A percentile compares a stretch with the other conserved stretches of the same genome.
phyloP scores from a whole-genome alignment of 164 flowering plant species.

The Protea cynaroides region DNA sequence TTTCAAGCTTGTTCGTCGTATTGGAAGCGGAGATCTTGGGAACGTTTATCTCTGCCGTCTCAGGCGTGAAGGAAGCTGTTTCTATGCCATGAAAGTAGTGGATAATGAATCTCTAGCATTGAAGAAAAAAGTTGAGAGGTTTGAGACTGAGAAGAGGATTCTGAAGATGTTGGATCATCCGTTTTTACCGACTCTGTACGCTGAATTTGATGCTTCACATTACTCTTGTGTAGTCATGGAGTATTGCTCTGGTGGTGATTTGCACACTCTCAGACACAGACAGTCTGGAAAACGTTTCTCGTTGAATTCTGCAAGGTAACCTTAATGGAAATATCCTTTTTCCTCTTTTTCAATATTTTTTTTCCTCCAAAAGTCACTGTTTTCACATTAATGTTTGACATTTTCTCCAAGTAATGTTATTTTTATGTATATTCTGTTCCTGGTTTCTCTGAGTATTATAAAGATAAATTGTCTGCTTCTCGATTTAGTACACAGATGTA shows the following conservation, averaged over 20 bases:
- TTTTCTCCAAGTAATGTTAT: not conserved
- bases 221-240: constrained; percentile 84
- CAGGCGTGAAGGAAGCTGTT: constrained; percentile 16
- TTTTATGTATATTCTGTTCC: not conserved
- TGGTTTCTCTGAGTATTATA: not conserved
- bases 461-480: not conserved
- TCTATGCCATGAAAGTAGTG: constrained; percentile 85
- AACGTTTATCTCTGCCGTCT: constrained; percentile 66
- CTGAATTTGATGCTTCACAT: constrained; percentile 64
- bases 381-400: too few relatives aligned
- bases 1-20: constrained; percentile 50
- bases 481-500: not conserved
- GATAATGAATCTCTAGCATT: constrained; percentile 50
- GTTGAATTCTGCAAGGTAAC: constrained; percentile 61
- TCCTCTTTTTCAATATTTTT: not conserved
- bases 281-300: constrained; percentile 63
- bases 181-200: constrained; percentile 61
- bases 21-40: constrained; percentile 81
- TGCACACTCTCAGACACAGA: constrained; percentile 61
- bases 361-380: not conserved
- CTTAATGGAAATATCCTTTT: not conserved
- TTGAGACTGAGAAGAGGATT: constrained; percentile 63
- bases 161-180: constrained; percentile 78
- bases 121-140: constrained; percentile 60
- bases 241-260: constrained; percentile 80